These are phyloP conservation scores for Pseudovirgaria hyperparasitica DNA, from an alignment of 2,329 filamentous ascomycete species.

Conservation along the genomic window DNA sequence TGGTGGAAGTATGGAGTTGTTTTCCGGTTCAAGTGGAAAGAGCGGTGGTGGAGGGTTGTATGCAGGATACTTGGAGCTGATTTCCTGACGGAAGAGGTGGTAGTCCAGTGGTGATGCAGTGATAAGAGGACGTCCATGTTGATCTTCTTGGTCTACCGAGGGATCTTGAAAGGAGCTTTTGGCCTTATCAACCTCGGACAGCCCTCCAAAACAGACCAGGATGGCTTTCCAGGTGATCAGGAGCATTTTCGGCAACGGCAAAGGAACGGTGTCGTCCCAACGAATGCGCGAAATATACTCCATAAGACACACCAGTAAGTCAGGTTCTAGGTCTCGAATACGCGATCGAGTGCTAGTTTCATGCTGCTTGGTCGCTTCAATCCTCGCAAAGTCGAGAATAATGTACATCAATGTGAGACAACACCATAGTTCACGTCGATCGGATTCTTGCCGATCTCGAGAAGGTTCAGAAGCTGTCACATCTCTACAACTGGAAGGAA, in stretches of 20 bases:
- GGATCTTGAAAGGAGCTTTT: slow-evolving; percentile 59
- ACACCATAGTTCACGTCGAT: slow-evolving; percentile 35
- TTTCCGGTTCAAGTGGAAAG: slow-evolving; percentile 78
- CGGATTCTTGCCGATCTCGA: slow-evolving; percentile 23
- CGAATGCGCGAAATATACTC: slow-evolving; percentile 40
- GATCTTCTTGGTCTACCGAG: slow-evolving; percentile 39
- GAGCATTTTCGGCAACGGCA: slow-evolving; percentile 46
- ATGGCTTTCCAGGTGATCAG: slow-evolving; percentile 87
- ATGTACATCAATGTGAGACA: slow-evolving; percentile 36
- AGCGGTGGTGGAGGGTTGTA: slow-evolving; percentile 79
- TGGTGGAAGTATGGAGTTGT: slow-evolving; percentile 80
- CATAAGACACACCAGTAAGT: slow-evolving; percentile 59
- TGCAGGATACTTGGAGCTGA: slow-evolving; percentile 93
- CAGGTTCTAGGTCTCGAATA: slow-evolving; percentile 36
- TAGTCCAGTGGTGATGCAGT: slow-evolving; percentile 93
- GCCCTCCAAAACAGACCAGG: slow-evolving; percentile 72
- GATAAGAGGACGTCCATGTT: slow-evolving; percentile 61
- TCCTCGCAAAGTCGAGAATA: slow-evolving; percentile 33
- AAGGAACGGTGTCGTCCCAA: slow-evolving; percentile 47
- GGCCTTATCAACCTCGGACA: slow-evolving; percentile 55
- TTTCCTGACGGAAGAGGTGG: slow-evolving; percentile 89
- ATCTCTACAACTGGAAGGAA: slow-evolving; percentile 10
- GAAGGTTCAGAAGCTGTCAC: slow-evolving; percentile 10
- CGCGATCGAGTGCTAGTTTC: slow-evolving; percentile 38
- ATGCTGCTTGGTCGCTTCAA: slow-evolving; percentile 22